Percentiles rank a stretch among this genome's conserved stretches.
Conservation (phyloP, 345 rosid species). For the Syzygium aromaticum region DNA sequence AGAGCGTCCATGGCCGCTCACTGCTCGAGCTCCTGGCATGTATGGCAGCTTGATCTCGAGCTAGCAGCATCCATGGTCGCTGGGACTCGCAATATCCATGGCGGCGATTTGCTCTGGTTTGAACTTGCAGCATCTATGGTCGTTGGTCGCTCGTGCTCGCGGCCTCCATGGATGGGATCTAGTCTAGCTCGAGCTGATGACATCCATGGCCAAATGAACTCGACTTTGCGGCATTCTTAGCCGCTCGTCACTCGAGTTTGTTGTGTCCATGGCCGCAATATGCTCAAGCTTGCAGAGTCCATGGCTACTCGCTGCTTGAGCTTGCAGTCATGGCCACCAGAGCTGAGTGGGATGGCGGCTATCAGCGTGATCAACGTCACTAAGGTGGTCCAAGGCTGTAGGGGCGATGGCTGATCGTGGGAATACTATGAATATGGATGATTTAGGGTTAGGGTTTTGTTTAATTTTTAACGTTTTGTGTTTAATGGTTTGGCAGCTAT, state of each 20-base stretch:
- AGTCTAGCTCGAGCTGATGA: not conserved
- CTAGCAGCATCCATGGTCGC: not conserved
- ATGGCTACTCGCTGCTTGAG: not conserved
- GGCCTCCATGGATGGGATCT: not conserved
- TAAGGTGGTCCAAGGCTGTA: not conserved
- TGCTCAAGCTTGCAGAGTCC: not conserved
- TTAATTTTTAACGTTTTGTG: not conserved
- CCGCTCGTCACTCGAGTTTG: accelerated
- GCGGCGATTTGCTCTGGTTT: not conserved
- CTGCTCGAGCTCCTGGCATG: not conserved
- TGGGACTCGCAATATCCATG: not conserved
- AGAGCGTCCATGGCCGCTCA: not conserved
- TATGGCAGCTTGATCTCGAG: not conserved
- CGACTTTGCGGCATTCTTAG: not conserved
- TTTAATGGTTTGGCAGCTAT: not conserved
- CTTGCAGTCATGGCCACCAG: not conserved
- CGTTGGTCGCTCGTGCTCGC: not conserved
- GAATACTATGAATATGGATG: not conserved
- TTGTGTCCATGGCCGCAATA: not conserved
- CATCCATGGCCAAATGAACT: too few species aligned
- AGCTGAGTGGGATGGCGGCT: not conserved
- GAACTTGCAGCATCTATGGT: not conserved
- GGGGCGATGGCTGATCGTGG: not conserved
- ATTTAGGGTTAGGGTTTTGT: not conserved
- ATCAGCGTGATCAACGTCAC: not conserved